Percentiles rank a stretch among this genome's conserved stretches.
These are phyloP conservation scores for Furcasterigmium furcatum DNA, from an alignment of 2,329 filamentous ascomycete species.

Conservation along the genomic window DNA sequence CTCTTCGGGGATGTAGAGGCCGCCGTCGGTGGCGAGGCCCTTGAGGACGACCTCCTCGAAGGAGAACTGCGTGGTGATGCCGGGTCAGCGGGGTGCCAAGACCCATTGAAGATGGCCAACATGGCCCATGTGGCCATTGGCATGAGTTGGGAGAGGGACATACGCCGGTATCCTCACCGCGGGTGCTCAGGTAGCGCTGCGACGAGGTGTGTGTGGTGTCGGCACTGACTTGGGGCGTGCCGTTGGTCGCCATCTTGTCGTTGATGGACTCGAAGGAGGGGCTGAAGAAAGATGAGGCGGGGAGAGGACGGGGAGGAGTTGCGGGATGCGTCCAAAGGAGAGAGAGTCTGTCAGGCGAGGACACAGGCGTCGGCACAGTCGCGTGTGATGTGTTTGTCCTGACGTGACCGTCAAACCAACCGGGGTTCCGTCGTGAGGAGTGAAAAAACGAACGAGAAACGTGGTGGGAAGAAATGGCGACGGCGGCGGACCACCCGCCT, in stretches of 20 bases:
- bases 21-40: constrained; percentile 81
- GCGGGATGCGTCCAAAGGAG: neutral
- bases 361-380: neutral
- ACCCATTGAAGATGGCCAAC: neutral
- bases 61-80: constrained; percentile 57
- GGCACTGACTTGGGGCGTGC: constrained; percentile 26
- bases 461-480: neutral
- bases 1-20: constrained; percentile 83
- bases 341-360: neutral
- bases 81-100: constrained; percentile 6
- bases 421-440: neutral
- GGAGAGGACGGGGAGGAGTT: constrained; percentile 4
- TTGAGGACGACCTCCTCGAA: constrained; percentile 92
- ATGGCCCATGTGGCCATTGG: neutral
- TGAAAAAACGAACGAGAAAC: neutral
- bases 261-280: neutral
- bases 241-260: constrained; percentile 38
- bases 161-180: constrained; percentile 48
- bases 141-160: constrained; percentile 10
- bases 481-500: neutral
- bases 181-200: constrained; percentile 48
- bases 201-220: constrained; percentile 36
- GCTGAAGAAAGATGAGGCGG: neutral
- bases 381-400: no score
- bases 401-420: neutral